A percentile compares a stretch with the other conserved stretches of the same genome.
phyloP scores from a whole-genome alignment of 345 rosid genomes.

The Diplotaxis tenuifolia region DNA sequence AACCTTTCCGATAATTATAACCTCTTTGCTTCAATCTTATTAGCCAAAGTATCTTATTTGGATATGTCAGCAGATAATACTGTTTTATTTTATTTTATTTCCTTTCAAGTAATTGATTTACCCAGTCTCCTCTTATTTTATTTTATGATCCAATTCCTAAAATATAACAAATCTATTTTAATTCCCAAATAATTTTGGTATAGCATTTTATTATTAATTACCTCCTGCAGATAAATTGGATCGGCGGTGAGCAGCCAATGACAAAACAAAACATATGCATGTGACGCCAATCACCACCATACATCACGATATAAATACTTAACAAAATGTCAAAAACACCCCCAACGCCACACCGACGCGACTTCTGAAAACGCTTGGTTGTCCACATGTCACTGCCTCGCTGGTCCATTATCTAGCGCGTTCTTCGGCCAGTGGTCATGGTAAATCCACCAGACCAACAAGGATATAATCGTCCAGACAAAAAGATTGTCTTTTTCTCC shows the following conservation, averaged over 20 bases:
- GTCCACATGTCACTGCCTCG: slow-evolving; percentile 28
- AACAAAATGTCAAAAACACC: slow-evolving; percentile 9
- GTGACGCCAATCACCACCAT: slow-evolving; percentile 36
- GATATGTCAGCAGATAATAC: neutral
- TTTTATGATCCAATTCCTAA: neutral
- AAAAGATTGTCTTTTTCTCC: slow-evolving; percentile 17
- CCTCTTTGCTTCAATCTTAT: neutral
- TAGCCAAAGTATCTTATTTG: slow-evolving; percentile 6
- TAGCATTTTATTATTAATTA: neutral
- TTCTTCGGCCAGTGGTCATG: slow-evolving; percentile 9
- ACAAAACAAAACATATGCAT: slow-evolving; percentile 18
- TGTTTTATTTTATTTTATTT: neutral
- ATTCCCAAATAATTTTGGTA: neutral
- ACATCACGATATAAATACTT: slow-evolving; percentile 2
- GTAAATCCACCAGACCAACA: neutral
- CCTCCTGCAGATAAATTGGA: slow-evolving; percentile 20
- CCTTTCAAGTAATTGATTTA: slow-evolving; percentile 26
- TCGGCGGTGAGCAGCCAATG: slow-evolving; percentile 22
- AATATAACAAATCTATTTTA: neutral
- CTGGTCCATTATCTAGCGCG: slow-evolving; percentile 11
- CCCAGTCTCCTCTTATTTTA: slow-evolving; percentile 36
- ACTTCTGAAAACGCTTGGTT: slow-evolving; percentile 13
- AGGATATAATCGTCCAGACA: slow-evolving; percentile 18
- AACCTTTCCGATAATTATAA: neutral
- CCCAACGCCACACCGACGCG: slow-evolving; percentile 31